Conservation (phyloP, 441 rosid species). For the Jatropha podagrica region DNA sequence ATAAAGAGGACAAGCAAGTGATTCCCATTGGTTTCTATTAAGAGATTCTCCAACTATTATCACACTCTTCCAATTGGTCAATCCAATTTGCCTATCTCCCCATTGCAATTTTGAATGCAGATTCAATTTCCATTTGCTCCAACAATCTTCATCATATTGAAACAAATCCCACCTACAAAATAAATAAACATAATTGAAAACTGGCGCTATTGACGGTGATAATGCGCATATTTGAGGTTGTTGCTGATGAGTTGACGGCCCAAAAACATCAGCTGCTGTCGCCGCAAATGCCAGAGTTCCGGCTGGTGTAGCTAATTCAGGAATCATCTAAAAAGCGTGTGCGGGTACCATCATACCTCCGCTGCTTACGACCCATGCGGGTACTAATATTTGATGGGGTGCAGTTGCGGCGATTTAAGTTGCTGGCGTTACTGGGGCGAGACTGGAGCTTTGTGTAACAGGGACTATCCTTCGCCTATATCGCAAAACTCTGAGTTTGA, state of each 20-base stretch:
- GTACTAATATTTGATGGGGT: conserved; percentile 38
- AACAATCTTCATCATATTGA: too few relatives aligned
- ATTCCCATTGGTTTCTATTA: too few relatives aligned
- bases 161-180: too few relatives aligned
- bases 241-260: conserved; percentile 19
- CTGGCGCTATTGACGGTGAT: conserved; percentile 38
- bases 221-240: conserved; percentile 45
- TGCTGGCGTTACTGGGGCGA: conserved; percentile 26
- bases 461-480: conserved; percentile 19
- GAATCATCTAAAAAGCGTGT: conserved; percentile 56
- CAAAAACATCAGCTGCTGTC: conserved; percentile 12
- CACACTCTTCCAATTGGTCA: not conserved
- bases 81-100: conserved; percentile 25
- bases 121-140: too few relatives aligned
- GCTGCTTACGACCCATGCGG: conserved; percentile 41
- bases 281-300: conserved; percentile 11
- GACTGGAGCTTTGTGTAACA: conserved; percentile 31
- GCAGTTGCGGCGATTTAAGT: not conserved
- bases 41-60: too few relatives aligned
- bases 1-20: too few relatives aligned
- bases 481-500: conserved; percentile 23
- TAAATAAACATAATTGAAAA: conserved; percentile 9
- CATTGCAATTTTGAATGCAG: not conserved
- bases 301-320: conserved; percentile 18
- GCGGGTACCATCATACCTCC: conserved; percentile 46